Percentiles rank a stretch among this genome's conserved stretches.
These are phyloP conservation scores for Candida morakotiae DNA, from an alignment of 805 yeast species.

Conservation along the genomic window DNA sequence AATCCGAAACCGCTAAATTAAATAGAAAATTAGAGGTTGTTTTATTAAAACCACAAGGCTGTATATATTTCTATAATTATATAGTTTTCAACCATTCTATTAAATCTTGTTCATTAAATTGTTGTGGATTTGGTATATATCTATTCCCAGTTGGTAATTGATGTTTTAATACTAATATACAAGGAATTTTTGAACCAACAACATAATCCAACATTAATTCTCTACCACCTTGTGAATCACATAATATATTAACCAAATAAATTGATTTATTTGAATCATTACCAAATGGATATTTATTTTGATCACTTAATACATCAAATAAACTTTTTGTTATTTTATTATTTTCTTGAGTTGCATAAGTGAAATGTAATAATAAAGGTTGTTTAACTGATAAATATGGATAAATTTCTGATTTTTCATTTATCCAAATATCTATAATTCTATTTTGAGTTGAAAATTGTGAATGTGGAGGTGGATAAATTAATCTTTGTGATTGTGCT, in stretches of 20 bases:
- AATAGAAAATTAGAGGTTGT: too few relatives aligned
- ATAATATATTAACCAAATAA: constrained; percentile 66
- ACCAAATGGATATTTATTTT: constrained; percentile 34
- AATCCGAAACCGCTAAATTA: constrained; percentile 3
- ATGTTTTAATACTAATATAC: constrained; percentile 61
- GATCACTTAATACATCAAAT: constrained; percentile 26
- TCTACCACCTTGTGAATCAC: constrained; percentile 61
- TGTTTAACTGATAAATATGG: constrained; percentile 47
- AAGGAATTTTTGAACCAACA: constrained; percentile 52
- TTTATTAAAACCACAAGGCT: too few relatives aligned
- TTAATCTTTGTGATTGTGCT: constrained; percentile 17
- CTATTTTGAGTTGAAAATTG: constrained; percentile 37
- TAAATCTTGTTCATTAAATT: constrained; percentile 25
- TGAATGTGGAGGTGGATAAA: constrained; percentile 39
- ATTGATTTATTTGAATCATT: constrained; percentile 27
- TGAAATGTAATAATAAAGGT: constrained; percentile 71
- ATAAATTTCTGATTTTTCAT: constrained; percentile 57
- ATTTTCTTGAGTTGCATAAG: constrained; percentile 61
- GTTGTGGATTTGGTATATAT: constrained; percentile 18
- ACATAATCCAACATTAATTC: constrained; percentile 55
- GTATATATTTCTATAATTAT: background rate
- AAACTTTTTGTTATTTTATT: constrained; percentile 61
- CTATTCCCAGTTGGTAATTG: constrained; percentile 47
- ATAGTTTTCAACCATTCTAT: constrained; percentile 14
- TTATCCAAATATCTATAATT: constrained; percentile 39